Conservation (phyloP, 192 early-diverging fungal species). For the Chytriomyces confervae region DNA sequence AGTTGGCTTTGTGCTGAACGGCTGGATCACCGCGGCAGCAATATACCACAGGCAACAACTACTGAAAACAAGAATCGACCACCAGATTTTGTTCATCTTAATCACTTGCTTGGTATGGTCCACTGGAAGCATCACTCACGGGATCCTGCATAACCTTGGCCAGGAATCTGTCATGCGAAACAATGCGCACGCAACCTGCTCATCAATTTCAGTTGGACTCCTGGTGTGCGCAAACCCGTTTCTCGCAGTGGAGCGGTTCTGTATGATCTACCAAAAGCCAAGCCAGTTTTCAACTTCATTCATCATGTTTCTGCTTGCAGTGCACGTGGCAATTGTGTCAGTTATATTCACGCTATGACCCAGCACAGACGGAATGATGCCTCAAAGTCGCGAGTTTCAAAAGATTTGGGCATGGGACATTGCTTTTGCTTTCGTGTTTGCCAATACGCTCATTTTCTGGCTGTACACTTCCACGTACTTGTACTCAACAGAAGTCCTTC, state of each 20-base stretch:
- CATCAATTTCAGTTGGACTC: background rate
- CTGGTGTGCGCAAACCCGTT: background rate
- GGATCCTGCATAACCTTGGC: background rate
- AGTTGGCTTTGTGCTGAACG: background rate
- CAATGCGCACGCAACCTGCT: background rate
- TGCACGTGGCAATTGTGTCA: background rate
- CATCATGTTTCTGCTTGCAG: background rate
- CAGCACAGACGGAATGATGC: background rate
- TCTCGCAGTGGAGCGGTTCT: background rate
- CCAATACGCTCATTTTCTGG: background rate
- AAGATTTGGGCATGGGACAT: background rate
- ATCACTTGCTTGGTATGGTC: background rate
- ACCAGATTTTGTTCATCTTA: background rate
- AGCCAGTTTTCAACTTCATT: background rate
- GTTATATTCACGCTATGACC: background rate
- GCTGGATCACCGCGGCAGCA: background rate
- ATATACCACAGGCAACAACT: background rate
- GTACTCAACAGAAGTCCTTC: background rate
- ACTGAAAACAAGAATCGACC: background rate
- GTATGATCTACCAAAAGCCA: background rate
- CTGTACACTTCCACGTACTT: background rate
- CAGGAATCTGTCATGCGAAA: background rate
- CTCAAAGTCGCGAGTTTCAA: background rate
- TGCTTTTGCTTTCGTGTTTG: background rate
- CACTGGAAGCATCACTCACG: background rate